Conservation (phyloP, 2,329 filamentous ascomycete genomes). For the Fusarium ambrosium region DNA sequence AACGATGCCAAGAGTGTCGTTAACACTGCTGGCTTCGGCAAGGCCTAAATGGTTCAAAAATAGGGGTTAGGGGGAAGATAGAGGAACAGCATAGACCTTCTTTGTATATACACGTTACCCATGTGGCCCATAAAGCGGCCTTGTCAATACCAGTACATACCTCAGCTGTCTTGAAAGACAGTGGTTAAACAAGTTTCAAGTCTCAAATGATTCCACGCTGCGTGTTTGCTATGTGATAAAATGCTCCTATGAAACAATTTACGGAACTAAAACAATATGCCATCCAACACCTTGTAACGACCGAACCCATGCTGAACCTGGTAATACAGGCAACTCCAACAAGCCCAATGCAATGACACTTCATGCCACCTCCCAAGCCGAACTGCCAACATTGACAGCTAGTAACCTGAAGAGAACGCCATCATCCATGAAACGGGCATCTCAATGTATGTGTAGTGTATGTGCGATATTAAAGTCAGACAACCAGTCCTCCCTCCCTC, state of each 20-base stretch:
- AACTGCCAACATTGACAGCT: constrained; percentile 13
- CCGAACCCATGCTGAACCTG: constrained; percentile 11
- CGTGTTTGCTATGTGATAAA: not conserved
- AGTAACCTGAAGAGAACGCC: constrained; percentile 26
- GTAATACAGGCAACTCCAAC: not conserved
- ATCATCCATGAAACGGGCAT: constrained; percentile 10
- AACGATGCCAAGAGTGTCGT: constrained; percentile 54
- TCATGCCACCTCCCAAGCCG: constrained; percentile 9
- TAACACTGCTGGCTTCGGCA: constrained; percentile 62
- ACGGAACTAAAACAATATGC: constrained; percentile 5
- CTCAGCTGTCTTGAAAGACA: constrained; percentile 6
- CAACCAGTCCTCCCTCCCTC: constrained; percentile 8
- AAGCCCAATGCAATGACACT: constrained; percentile 13
- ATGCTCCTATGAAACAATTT: constrained; percentile 2
- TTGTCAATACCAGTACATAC: constrained; percentile 32
- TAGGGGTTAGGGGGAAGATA: not conserved
- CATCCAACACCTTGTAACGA: constrained; percentile 25
- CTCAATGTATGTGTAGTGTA: constrained; percentile 32
- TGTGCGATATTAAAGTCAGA: constrained; percentile 32
- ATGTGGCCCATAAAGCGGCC: constrained; percentile 5
- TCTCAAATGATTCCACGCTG: not conserved
- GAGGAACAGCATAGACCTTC: constrained; percentile 25
- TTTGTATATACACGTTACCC: constrained; percentile 34
- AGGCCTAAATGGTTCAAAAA: constrained; percentile 47
- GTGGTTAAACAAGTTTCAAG: not conserved